These are phyloP conservation scores for Andrographis paniculata DNA, from an alignment of 305 asterid species.

Conservation along the genomic window DNA sequence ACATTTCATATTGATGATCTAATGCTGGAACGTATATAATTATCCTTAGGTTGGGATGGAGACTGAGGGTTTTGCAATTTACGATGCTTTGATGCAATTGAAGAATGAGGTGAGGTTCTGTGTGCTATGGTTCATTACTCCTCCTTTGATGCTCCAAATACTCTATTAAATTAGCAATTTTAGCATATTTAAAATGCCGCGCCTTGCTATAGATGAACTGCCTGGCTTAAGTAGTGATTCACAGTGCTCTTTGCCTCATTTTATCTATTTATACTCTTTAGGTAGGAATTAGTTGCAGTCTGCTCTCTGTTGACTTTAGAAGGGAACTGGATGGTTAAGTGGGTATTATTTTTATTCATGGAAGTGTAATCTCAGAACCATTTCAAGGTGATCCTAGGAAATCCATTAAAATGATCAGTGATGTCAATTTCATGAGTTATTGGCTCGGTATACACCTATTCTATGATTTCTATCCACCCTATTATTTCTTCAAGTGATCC, in stretches of 20 bases:
- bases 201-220: slow-evolving; percentile 9
- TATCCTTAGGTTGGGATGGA: slow-evolving; percentile 70
- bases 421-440: no score
- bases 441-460: no score
- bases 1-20: slow-evolving; percentile 15
- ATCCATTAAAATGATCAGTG: no score
- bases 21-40: slow-evolving; percentile 14
- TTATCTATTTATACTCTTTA: not conserved
- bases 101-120: slow-evolving; percentile 63
- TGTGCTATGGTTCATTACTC: slow-evolving; percentile 9
- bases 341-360: no score
- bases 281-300: not conserved
- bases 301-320: not conserved
- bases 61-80: slow-evolving; percentile 84
- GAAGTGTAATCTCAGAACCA: no score
- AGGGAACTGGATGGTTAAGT: not conserved
- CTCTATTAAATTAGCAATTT: not conserved
- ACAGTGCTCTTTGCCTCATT: slow-evolving; percentile 1
- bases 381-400: no score
- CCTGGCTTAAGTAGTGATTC: slow-evolving; percentile 10
- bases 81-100: slow-evolving; percentile 83
- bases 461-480: no score
- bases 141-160: slow-evolving; percentile 6
- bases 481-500: no score
- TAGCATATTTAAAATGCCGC: not conserved